phyloP scores from a whole-genome alignment of 352 stramenopile species.

The Pythium oligandrum region DNA sequence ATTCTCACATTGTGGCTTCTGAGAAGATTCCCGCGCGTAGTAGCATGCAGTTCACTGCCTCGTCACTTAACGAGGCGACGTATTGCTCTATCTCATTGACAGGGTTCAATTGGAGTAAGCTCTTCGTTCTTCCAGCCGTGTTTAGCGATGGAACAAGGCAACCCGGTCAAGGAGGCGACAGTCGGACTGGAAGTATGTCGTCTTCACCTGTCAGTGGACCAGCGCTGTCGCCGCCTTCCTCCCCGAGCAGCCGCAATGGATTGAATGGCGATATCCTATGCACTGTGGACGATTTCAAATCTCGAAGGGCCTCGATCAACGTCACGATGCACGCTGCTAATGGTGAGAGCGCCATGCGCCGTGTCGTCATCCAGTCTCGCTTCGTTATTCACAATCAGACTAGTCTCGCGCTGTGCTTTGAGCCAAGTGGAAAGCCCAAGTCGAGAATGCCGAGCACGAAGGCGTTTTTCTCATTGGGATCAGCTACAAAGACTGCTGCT shows the following conservation, averaged over 20 bases:
- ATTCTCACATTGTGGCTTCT: slow-evolving; percentile 68
- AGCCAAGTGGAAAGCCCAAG: slow-evolving; percentile 44
- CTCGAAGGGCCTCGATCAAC: slow-evolving; percentile 51
- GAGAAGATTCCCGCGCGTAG: slow-evolving; percentile 45
- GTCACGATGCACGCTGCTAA: slow-evolving; percentile 53
- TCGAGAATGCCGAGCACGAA: slow-evolving; percentile 54
- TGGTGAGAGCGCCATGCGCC: slow-evolving; percentile 34
- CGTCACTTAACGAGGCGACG: slow-evolving; percentile 68
- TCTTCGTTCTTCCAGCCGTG: slow-evolving; percentile 47
- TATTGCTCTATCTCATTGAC: slow-evolving; percentile 78
- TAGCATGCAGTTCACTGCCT: slow-evolving; percentile 55
- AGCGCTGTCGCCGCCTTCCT: too few species aligned
- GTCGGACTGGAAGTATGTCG: too few species aligned
- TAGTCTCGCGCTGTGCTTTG: slow-evolving; percentile 42
- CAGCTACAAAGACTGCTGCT: slow-evolving; percentile 32
- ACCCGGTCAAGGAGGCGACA: too few species aligned
- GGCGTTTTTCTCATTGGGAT: slow-evolving; percentile 52
- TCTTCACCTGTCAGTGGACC: too few species aligned
- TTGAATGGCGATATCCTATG: slow-evolving; percentile 17
- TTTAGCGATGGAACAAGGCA: slow-evolving; percentile 14
- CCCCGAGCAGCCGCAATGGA: too few species aligned
- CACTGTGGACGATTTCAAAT: slow-evolving; percentile 52
- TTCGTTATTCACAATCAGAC: slow-evolving; percentile 68
- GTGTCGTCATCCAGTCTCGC: slow-evolving; percentile 58
- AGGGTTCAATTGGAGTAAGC: slow-evolving; percentile 72